Evolutionary conservation across 2,329 filamentous ascomycete genomes (phyloP).

Genomic region (Claviceps capensis): DNA sequence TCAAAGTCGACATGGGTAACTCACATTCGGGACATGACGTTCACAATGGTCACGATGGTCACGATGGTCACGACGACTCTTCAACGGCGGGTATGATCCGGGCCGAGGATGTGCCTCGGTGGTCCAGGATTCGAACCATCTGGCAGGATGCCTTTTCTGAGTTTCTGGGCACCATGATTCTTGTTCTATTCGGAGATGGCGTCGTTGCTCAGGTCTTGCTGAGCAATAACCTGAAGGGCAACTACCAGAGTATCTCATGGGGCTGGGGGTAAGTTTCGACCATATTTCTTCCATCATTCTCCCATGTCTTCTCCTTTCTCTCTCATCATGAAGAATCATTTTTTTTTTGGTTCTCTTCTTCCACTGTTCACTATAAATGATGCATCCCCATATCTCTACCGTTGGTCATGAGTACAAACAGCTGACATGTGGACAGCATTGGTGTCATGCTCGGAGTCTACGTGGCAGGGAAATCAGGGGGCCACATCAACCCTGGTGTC

Average conservation of each 20-base stretch:
- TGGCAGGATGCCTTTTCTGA: constrained; percentile 50
- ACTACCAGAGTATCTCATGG: constrained; percentile 36
- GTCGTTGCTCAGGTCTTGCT: constrained; percentile 56
- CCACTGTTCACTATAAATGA: too few relatives aligned
- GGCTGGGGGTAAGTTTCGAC: constrained; percentile 30
- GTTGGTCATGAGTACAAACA: too few relatives aligned
- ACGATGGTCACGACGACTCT: constrained; percentile 11
- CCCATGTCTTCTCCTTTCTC: not conserved
- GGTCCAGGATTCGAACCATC: constrained; percentile 37
- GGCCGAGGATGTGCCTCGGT: constrained; percentile 21
- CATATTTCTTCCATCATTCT: not conserved
- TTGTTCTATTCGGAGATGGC: constrained; percentile 59
- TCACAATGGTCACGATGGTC: too few relatives aligned
- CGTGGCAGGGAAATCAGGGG: constrained; percentile 49
- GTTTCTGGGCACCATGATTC: constrained; percentile 53
- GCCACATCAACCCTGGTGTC: constrained; percentile 58
- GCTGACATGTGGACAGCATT: constrained; percentile 24
- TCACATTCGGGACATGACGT: not conserved
- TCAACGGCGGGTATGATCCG: constrained; percentile 6
- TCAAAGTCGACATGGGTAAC: constrained; percentile 19
- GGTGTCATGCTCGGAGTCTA: constrained; percentile 60
- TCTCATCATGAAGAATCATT: not conserved
- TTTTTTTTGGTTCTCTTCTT: too few relatives aligned
- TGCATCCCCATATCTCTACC: too few relatives aligned
- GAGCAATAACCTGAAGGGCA: constrained; percentile 32